A percentile compares a stretch with the other conserved stretches of the same genome.
Evolutionary conservation across 441 rosid genomes (phyloP).

Genomic region (Erysimum cheiri): DNA sequence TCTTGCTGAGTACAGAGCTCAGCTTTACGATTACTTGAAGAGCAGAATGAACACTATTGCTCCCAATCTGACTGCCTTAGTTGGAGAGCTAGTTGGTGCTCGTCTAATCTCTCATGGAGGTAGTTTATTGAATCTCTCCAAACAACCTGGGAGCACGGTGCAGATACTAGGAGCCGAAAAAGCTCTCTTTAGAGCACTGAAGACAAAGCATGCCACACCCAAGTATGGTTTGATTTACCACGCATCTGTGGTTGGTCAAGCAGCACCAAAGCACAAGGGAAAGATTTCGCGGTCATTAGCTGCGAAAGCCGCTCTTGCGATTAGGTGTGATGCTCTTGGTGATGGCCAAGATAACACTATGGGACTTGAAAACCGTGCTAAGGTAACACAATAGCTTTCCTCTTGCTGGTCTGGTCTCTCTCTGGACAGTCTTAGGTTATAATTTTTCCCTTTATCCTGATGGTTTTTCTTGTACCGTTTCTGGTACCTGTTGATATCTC

Average conservation of each 20-base stretch:
- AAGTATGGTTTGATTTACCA: slow-evolving; percentile 88
- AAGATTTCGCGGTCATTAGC: slow-evolving; percentile 91
- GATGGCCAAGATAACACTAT: slow-evolving; percentile 74
- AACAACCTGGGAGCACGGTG: slow-evolving; percentile 93
- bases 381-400: slow-evolving; percentile 52
- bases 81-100: slow-evolving; percentile 97
- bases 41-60: slow-evolving; percentile 92
- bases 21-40: slow-evolving; percentile 83
- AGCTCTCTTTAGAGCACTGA: slow-evolving; percentile 92
- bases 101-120: slow-evolving; percentile 95
- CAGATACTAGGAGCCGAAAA: slow-evolving; percentile 97
- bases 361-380: slow-evolving; percentile 82
- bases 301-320: slow-evolving; percentile 79
- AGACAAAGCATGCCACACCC: slow-evolving; percentile 94
- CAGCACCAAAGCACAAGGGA: slow-evolving; percentile 84
- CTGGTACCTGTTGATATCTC: neutral
- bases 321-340: slow-evolving; percentile 89
- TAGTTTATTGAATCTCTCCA: slow-evolving; percentile 87
- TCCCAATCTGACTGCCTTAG: slow-evolving; percentile 91
- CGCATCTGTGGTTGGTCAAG: slow-evolving; percentile 93
- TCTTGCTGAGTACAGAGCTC: slow-evolving; percentile 92
- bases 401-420: neutral
- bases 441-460: too few species aligned
- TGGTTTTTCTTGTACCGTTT: too few species aligned
- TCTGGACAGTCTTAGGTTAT: neutral